A percentile compares a stretch with the other conserved stretches of the same genome.
Evolutionary conservation across 139 green algal species (phyloP).

Genomic region (Ostreobium quekettii): DNA sequence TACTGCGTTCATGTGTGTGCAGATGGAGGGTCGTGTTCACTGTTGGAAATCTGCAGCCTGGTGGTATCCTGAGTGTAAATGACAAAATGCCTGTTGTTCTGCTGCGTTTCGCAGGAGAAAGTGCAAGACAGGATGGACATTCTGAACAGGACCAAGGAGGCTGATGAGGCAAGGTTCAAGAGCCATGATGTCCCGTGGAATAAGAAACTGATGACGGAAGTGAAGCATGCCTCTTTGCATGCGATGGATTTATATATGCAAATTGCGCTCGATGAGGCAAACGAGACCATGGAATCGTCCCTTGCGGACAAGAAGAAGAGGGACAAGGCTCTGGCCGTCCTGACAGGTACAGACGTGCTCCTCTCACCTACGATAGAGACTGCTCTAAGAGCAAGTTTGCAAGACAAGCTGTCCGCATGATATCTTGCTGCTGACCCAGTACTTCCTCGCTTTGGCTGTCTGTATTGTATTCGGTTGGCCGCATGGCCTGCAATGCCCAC

Average conservation of each 20-base stretch:
- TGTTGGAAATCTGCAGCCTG: too few relatives aligned
- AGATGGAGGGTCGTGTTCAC: too few relatives aligned
- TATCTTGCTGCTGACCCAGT: neutral
- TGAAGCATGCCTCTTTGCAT: constrained; percentile 12
- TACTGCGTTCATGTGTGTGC: too few relatives aligned
- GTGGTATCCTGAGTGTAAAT: too few relatives aligned
- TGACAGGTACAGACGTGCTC: neutral
- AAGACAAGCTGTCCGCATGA: neutral
- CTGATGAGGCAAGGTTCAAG: constrained; percentile 17
- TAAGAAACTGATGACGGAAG: constrained; percentile 13
- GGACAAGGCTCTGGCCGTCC: constrained; percentile 4
- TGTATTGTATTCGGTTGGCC: neutral
- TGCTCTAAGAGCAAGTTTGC: neutral
- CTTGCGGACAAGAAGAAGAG: neutral
- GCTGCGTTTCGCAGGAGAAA: too few relatives aligned
- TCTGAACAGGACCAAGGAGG: constrained; percentile 14
- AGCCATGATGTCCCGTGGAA: constrained; percentile 17
- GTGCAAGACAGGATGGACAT: constrained; percentile 1
- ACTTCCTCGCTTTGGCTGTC: neutral
- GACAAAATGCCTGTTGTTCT: too few relatives aligned
- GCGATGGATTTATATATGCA: constrained; percentile 12
- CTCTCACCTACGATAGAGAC: neutral
- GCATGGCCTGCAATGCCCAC: neutral
- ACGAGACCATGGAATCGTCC: neutral
- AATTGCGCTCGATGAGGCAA: constrained; percentile 6